phyloP scores from a whole-genome alignment of 1,284 basidiomycete species.

The Ceratobasidium sp. region DNA sequence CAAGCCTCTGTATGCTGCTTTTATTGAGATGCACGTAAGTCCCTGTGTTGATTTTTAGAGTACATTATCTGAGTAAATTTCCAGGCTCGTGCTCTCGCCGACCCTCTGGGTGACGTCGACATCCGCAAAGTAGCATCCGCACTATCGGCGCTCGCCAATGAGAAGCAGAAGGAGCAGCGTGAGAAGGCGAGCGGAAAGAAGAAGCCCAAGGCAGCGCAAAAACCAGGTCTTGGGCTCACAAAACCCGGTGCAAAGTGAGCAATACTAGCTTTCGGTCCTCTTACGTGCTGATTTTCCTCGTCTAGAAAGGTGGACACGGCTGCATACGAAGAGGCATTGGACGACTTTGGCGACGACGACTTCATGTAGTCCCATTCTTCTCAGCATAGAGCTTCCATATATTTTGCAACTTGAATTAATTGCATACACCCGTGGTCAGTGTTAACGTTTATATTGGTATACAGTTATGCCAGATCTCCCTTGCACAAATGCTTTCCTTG shows the following conservation, averaged over 20 bases:
- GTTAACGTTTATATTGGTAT: background rate
- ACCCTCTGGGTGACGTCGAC: slow-evolving; percentile 83
- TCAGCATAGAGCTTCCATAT: background rate
- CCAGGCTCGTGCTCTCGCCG: slow-evolving; percentile 57
- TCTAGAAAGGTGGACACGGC: slow-evolving; percentile 70
- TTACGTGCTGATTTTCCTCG: slow-evolving; percentile 3
- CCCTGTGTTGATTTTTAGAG: slow-evolving; percentile 50
- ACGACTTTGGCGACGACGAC: slow-evolving; percentile 78
- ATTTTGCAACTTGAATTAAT: slow-evolving; percentile 9
- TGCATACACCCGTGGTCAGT: slow-evolving; percentile 1
- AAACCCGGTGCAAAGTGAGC: slow-evolving; percentile 69
- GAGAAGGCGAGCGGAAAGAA: slow-evolving; percentile 89
- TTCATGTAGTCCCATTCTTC: slow-evolving; percentile 67
- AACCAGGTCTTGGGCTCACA: slow-evolving; percentile 74
- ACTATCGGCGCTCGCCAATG: slow-evolving; percentile 85
- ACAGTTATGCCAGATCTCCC: slow-evolving; percentile 10
- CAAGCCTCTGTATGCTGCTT: slow-evolving; percentile 80
- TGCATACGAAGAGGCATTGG: slow-evolving; percentile 83
- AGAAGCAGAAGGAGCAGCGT: slow-evolving; percentile 88
- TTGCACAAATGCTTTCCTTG: slow-evolving; percentile 19
- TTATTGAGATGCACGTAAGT: slow-evolving; percentile 81
- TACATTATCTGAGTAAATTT: background rate
- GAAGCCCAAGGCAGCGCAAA: slow-evolving; percentile 75
- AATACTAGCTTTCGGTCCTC: slow-evolving; percentile 12
- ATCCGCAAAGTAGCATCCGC: slow-evolving; percentile 83